Evolutionary conservation across 176 grass and related monocot species (phyloP), one percentile per base, ranked within the genome.

Genomic region (Aegilops speltoides): DNA sequence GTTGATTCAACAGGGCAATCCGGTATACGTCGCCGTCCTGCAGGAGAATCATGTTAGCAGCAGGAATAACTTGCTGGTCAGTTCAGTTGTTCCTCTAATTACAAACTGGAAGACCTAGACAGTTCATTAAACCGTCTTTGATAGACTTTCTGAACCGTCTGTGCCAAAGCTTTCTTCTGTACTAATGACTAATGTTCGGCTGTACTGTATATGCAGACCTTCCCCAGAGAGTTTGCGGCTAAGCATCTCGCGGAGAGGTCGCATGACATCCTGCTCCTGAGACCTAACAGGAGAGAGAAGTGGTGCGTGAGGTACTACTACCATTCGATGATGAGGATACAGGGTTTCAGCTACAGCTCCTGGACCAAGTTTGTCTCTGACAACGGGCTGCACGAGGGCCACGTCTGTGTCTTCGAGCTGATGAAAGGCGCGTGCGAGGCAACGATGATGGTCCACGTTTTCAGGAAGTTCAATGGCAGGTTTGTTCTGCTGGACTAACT

Each of bases 321-420:
- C 4, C 9, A 1, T 54, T 54, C 50, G 2, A 19, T 19, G 16
- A 19, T 54, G 16, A 54, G 50, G 50, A 52, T 52, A 62, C 50
- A 40, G 10, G 23, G 28, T 22, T 32, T 94, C 46, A 2, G 29
- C 50, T 25, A 20, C 11, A 40, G 20, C 12, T 19, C 23, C 3
- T 90, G 84, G 79, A 19, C 8, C 73, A 63, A 69, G 17, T 88
- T 92, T 32, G 43, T 84, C 8, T 10, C 2, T 2, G 73, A 82
- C 16, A 85, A 86, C 50, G 31, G 80, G 24, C 68, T 92, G 26
- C 34, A 59, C 1, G 57, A 82, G 11, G 85, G 74, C 3, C 14
- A 88, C 12, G 6, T 88, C 62, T 90, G 93, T 3, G 0, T 85
- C 32, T 92, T 89, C 15, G 87, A 94, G 71, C 56, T 94, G 62